Evolutionary conservation across 1,139 yeast species (phyloP), one percentile per base, ranked within the genome.

Genomic region (Debaryomyces fabryi): DNA sequence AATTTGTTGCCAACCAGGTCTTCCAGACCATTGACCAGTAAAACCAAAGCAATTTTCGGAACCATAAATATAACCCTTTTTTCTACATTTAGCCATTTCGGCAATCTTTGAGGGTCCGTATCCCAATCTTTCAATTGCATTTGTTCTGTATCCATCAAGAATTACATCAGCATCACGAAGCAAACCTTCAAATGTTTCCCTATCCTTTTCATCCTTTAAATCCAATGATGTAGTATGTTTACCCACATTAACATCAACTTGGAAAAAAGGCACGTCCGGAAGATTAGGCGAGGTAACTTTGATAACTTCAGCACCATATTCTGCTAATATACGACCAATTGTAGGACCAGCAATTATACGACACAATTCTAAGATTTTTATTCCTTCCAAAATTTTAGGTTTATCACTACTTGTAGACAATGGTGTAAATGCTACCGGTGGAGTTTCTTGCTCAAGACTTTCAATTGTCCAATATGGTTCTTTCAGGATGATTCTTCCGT

Each of bases 1-100:
- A 47, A 67, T 67, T 50, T 67, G 72, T 52, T 67, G 72, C 72
- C 72, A 67, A 12, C 72, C 72, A n/a, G 71, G 58, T 25, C 72
- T 50, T 34, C 55, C 58, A 6, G 61, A 40, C 65, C 68, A 67
- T 43, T 59, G 65, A 18, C 71, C 71, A 32, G 53, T 51, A 45
- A 61, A 67, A 13, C 71, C 71, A 52, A 64, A 67, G 49, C 71
- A 67, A 52, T 67, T 65, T 50, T 67, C 71, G 7, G 68, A 57
- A 16, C 65, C 70, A 47, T 64, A 64, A 13, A 67, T 62, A 45
- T 62, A 63, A 3, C 71, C 71, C 49, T 64, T 67, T 4, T 64
- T 64, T 39, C 71, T 55, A 38, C 53, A 49, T 39, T 53, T 53
- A 6, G 65, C 71, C 6, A 62, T 51, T 44, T 58, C 55, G 20